Evolutionary conservation across 257 asterid genomes (phyloP), one percentile per base, ranked within the genome.

Genomic region (Capsicum chinense): DNA sequence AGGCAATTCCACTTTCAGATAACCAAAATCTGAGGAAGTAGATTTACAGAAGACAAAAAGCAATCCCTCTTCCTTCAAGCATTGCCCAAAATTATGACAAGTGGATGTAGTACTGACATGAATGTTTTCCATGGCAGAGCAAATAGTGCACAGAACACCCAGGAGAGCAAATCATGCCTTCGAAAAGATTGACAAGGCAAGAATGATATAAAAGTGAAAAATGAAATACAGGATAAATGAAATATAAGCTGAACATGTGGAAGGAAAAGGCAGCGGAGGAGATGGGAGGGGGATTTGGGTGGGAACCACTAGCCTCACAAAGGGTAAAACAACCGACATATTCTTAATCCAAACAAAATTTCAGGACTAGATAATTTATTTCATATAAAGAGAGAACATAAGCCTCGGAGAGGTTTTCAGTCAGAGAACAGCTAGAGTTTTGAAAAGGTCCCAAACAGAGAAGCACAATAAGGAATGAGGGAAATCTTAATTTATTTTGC

Each of bases 401-500:
- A 48, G 44, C 56, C 78, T 39, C 7, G 0, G 33, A 39, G 33
- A 69, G 33, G 4, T 39, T 37, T 14, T 39, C 33, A 69, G 15
- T 69, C 7, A 17, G 54, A 73, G 9, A n/a, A n/a, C 12, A 3
- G 80, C 2, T 73, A 48, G 5, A 73, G n/a, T 11, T 67, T 48
- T n/a, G 13, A 19, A 73, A 48, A 12, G 44, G 44, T 48, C 60
- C 42, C 42, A 48, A 73, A 73, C 57, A 71, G 9, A 44, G 9
- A 70, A 44, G 44, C 80, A 73, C 80, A 48, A 14, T 48, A 73
- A 73, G n/a, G 11, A 13, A 48, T 48, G 19, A 42, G 79, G 79
- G 57, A 71, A 71, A 71, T 71, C 79, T 70, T 70, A 71, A 47
- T 71, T 17, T 71, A 17, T 71, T 71, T 71, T 71, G 33, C 39